Evolutionary conservation across 2,329 filamentous ascomycete genomes (phyloP).

Genomic region (Spiromastix sp.): DNA sequence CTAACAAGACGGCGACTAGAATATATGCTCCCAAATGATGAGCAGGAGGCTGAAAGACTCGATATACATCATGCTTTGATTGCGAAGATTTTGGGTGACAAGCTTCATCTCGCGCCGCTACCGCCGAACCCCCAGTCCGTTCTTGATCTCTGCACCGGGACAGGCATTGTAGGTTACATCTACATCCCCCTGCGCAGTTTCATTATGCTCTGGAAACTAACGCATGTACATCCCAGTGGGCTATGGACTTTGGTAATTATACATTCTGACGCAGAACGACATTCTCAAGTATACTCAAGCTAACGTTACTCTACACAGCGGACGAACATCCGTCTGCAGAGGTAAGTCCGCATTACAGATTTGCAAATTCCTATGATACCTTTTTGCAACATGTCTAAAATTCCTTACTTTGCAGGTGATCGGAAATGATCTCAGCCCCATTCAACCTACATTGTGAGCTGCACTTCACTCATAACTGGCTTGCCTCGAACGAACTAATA

Average conservation of each 20-base stretch:
- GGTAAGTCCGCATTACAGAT: slow-evolving; percentile 6
- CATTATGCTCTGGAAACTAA: no score
- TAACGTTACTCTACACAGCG: slow-evolving; percentile 7
- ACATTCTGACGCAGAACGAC: no score
- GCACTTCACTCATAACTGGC: no score
- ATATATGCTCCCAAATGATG: slow-evolving; percentile 12
- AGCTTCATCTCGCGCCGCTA: slow-evolving; percentile 12
- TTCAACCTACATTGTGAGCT: no score
- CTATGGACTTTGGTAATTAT: slow-evolving; percentile 15
- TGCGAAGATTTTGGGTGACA: slow-evolving; percentile 6
- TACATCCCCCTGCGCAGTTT: no score
- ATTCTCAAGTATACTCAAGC: neutral
- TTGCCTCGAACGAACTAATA: no score
- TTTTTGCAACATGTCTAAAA: no score
- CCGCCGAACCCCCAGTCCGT: slow-evolving; percentile 6
- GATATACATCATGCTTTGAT: slow-evolving; percentile 14
- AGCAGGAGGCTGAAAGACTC: slow-evolving; percentile 9
- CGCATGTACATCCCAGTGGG: no score
- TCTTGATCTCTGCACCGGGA: slow-evolving; percentile 13
- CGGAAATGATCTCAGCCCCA: no score
- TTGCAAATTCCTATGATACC: neutral
- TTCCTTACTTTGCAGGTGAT: no score
- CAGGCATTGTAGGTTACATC: no score
- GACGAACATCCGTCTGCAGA: slow-evolving; percentile 16
- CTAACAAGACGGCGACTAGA: neutral